Percentiles rank a stretch among this genome's conserved stretches.
Evolutionary conservation across 345 rosid genomes (phyloP).

Genomic region (Moricandia moricandioides): DNA sequence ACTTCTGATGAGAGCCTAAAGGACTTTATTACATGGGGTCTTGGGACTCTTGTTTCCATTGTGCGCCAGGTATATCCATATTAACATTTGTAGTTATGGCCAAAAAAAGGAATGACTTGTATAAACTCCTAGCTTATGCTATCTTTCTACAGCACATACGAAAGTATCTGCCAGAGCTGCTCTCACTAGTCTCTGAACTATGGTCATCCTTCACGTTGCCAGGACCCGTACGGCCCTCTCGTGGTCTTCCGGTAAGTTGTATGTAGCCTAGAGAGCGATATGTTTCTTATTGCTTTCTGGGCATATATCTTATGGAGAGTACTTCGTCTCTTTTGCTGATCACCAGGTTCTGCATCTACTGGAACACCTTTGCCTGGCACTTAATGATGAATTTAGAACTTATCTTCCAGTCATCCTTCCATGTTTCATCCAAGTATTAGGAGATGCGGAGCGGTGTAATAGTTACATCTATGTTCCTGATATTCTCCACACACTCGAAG

Average conservation of each 20-base stretch:
- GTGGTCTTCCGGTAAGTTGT: constrained; percentile 72
- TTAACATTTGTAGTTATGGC: constrained; percentile 16
- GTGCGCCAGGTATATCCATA: constrained; percentile 87
- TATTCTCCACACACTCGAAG: constrained; percentile 93
- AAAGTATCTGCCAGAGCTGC: constrained; percentile 83
- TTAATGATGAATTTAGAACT: constrained; percentile 90
- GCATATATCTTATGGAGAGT: constrained; percentile 20
- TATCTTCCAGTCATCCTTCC: constrained; percentile 96
- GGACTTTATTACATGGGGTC: constrained; percentile 96
- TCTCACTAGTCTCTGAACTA: constrained; percentile 75
- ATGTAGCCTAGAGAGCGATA: constrained; percentile 15
- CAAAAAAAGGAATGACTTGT: not conserved
- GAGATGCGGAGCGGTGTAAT: constrained; percentile 90
- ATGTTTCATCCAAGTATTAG: constrained; percentile 87
- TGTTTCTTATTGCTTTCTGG: constrained; percentile 17
- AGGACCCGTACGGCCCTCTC: constrained; percentile 62
- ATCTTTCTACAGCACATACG: constrained; percentile 81
- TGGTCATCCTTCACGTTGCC: constrained; percentile 96
- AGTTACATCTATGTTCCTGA: constrained; percentile 77
- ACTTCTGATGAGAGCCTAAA: constrained; percentile 86
- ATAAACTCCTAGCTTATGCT: constrained; percentile 13
- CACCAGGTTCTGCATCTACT: constrained; percentile 90
- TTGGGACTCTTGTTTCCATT: constrained; percentile 91
- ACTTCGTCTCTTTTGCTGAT: constrained; percentile 14
- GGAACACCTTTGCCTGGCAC: constrained; percentile 97